Base-by-base conservation (phyloP, 164 flowering plant genomes). In the Piper betle region DNA sequence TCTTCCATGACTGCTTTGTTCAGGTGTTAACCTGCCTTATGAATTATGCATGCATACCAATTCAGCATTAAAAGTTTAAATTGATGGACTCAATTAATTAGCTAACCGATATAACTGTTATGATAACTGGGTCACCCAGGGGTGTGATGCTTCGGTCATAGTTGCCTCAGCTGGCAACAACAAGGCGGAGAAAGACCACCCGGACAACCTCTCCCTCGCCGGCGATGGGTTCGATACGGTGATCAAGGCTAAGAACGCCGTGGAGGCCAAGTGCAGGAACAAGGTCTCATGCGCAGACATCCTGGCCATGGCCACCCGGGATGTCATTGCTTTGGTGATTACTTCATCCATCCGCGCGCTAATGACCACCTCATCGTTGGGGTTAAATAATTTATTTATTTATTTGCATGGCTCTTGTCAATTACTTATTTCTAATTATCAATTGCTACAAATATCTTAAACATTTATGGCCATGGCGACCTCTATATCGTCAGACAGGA, bases 241-340 rank as follows among this genome's bases (percentile, higher is more conserved):
- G 46, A 69, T 73, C 60, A 80, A 86, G 2, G 84, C 84, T 67
- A 89, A 89, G 66, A 81, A 85, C 57, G 83, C 85, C 25, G 79
- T 84, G 62, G 96, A 89, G 74, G 80, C 84, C 63, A 54, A 69
- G 25, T 89, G 96, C 64, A 94, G 94, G 20, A 76, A 78, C 65
- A 65, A 75, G 37, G 94, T 86, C 64, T 89, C 96, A 18, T 89
- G 96, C 69, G 72, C 96, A 43, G 96, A 89, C 71, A 78, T 89
- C 58, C 80, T 89, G 64, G 86, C 89, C 62, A 75, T 74, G 25
- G 91, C 89, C 60, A 67, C 87, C 16, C 71, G 93, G 42, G 82
- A 84, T 66, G 81, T 86, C 39, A 74, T 89, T 46, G 68, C 63
- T 53, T 74, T 86, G 80, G 77, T 69, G 33, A 37, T 2, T 46